Conservation (phyloP, 169 alveolate species). For the Cryptosporidium bovis region DNA sequence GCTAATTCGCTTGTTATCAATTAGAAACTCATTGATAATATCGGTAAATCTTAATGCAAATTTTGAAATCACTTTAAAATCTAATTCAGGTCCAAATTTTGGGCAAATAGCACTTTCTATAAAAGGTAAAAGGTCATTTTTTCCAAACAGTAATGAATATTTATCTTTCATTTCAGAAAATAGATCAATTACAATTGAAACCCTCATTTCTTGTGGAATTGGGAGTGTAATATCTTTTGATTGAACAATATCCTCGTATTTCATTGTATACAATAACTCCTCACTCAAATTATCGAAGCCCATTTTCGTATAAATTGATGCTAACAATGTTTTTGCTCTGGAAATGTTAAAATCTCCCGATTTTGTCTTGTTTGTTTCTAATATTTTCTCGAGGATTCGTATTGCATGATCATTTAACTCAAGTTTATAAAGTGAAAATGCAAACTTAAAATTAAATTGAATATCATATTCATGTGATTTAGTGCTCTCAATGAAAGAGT, state of each 20-base stretch:
- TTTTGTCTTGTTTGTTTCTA: neutral
- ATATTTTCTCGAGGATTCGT: slow-evolving; percentile 6
- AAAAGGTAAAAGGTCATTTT: slow-evolving; percentile 2
- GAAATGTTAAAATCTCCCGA: slow-evolving; percentile 38
- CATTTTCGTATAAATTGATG: slow-evolving; percentile 69
- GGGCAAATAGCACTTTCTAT: slow-evolving; percentile 48
- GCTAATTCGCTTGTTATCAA: slow-evolving; percentile 41
- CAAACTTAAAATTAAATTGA: slow-evolving; percentile 45
- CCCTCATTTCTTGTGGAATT: slow-evolving; percentile 68
- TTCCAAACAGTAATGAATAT: neutral
- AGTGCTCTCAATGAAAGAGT: neutral
- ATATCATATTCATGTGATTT: neutral
- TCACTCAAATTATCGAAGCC: slow-evolving; percentile 31
- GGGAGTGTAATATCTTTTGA: slow-evolving; percentile 57
- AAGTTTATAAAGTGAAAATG: slow-evolving; percentile 45
- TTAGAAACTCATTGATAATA: slow-evolving; percentile 46
- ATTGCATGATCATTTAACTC: slow-evolving; percentile 25
- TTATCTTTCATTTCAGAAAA: slow-evolving; percentile 68
- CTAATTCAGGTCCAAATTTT: neutral
- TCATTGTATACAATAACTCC: slow-evolving; percentile 62
- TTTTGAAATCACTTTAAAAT: neutral
- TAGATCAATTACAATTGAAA: slow-evolving; percentile 36
- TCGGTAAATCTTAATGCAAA: slow-evolving; percentile 31
- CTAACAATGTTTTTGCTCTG: slow-evolving; percentile 48
- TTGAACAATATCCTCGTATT: slow-evolving; percentile 65